phyloP scores from a whole-genome alignment of 2,329 filamentous ascomycete genomes.

The Sporothrix variecibatus region DNA sequence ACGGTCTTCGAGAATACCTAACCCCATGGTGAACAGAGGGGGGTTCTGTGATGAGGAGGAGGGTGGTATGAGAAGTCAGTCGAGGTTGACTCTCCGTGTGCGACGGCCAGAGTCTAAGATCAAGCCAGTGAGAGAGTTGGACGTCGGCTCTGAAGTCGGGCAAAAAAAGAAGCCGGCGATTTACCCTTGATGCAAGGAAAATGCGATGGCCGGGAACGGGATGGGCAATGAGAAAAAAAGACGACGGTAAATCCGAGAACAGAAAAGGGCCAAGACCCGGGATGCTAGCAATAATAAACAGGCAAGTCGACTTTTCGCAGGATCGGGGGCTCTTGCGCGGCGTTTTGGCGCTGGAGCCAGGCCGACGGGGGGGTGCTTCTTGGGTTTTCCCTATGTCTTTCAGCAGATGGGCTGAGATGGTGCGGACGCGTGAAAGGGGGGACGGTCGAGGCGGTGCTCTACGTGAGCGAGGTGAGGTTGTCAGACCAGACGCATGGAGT shows the following conservation, averaged over 20 bases:
- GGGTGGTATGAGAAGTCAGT: neutral
- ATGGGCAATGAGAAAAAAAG: neutral
- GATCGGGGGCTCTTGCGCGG: neutral
- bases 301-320: neutral
- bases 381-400: neutral
- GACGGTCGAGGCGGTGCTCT: neutral
- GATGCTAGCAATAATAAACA: conserved; percentile 16
- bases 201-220: neutral
- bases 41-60: neutral
- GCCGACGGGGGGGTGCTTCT: neutral
- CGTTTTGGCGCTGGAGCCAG: neutral
- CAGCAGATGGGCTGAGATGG: neutral
- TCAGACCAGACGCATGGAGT: neutral
- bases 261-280: conserved; percentile 13
- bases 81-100: neutral
- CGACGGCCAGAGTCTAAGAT: neutral
- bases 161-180: neutral
- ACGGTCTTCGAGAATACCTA: conserved; percentile 72
- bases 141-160: neutral
- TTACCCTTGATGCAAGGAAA: conserved; percentile 1
- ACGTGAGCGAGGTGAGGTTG: neutral
- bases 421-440: neutral
- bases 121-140: neutral
- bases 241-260: neutral
- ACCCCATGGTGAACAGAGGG: conserved; percentile 54